Percentiles rank a stretch among this genome's conserved stretches.
Evolutionary conservation across 306 rosid species (phyloP).

Genomic region (Vigna nakashimae): DNA sequence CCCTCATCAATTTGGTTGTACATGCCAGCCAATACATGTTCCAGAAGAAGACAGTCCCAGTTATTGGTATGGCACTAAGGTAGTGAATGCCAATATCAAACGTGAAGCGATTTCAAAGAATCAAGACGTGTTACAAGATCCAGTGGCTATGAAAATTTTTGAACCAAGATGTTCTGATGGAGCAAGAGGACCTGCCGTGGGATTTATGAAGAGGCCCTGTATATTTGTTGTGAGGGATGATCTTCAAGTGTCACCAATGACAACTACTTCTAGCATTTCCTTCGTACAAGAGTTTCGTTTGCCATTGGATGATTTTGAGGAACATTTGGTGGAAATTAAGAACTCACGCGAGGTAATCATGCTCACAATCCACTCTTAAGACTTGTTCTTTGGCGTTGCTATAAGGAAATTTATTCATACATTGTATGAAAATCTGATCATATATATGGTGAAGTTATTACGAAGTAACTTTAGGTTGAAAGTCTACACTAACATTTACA

Average conservation of each 20-base stretch:
- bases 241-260: background rate
- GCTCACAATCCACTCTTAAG: background rate
- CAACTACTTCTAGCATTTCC: conserved; percentile 17
- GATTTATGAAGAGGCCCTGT: background rate
- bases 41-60: background rate
- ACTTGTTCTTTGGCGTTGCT: background rate
- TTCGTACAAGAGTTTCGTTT: background rate
- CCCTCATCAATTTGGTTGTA: background rate
- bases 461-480: too few species aligned
- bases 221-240: background rate
- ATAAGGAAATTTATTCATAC: background rate
- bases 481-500: background rate
- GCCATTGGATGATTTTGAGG: conserved; percentile 24
- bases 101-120: background rate
- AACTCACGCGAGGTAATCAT: background rate
- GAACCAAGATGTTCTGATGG: background rate
- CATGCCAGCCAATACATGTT: background rate
- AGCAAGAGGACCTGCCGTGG: background rate
- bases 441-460: too few species aligned
- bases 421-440: too few species aligned
- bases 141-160: background rate
- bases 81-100: background rate
- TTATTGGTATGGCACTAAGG: background rate
- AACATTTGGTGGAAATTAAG: background rate
- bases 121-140: background rate